phyloP scores from a whole-genome alignment of 169 alveolate genomes.

The Plasmodium sp. region DNA sequence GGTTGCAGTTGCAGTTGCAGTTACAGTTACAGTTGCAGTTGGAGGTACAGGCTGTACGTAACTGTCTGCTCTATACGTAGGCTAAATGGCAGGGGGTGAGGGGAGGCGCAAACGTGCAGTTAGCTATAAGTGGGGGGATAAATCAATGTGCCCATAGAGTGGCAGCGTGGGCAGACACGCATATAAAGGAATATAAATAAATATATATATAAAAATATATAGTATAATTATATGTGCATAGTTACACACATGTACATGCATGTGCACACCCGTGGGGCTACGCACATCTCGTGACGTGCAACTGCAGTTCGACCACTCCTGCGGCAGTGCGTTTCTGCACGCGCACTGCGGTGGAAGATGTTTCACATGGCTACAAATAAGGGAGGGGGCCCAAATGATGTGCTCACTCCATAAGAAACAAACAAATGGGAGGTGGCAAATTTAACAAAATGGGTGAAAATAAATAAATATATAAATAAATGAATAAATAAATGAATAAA shows the following conservation, averaged over 20 bases:
- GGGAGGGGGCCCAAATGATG: not conserved
- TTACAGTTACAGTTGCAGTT: not conserved
- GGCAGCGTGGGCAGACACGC: not conserved
- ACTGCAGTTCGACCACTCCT: conserved; percentile 38
- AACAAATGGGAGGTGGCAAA: not conserved
- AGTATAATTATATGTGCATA: not conserved
- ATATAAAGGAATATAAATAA: not conserved
- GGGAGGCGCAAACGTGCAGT: not conserved
- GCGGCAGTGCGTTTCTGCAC: conserved; percentile 75
- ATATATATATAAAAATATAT: not conserved
- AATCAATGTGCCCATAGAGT: not conserved
- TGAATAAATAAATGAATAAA: not conserved
- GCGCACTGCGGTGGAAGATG: conserved; percentile 67
- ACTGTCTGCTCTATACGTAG: not conserved
- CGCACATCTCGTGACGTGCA: not conserved
- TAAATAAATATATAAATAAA: not conserved
- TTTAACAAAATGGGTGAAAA: not conserved
- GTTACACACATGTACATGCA: not conserved
- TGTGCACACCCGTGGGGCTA: not conserved
- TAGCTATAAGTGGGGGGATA: not conserved
- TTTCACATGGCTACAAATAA: conserved; percentile 73
- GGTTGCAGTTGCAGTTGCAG: not conserved
- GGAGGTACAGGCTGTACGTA: not conserved
- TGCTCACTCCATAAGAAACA: not conserved
- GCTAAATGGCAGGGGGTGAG: not conserved